Base-by-base conservation (phyloP, 2,329 filamentous ascomycete species). In the Apiospora aurea region DNA sequence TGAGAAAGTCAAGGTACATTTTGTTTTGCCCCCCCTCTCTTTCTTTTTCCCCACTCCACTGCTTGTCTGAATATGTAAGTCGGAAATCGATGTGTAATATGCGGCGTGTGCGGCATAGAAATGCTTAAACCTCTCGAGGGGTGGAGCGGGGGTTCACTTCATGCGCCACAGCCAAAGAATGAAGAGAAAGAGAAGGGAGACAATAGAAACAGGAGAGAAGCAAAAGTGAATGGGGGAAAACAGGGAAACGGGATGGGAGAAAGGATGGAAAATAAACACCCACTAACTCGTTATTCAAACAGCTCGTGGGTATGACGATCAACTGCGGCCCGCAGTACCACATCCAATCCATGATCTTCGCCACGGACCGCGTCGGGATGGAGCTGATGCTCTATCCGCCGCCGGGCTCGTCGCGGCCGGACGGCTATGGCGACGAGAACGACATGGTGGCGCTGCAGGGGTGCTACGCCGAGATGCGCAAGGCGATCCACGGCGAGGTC, bases 321-420 rank as follows among this genome's bases (percentile, higher is more conserved):
- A 83, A 80, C 74, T 83, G 82, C 77, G 71, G 73, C 11, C 81
- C 81, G 7, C 71, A 73, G 10, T 78, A 78, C 57, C 81, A 83
- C 73, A 74, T 83, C 2, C 81, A 83, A 73, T 80, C 81, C 53
- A 82, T 81, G 79, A 78, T 83, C 69, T 80, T 78, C 75, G 81
- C 82, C 13, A 84, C 82, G 10, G 82, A 84, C 76, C 69, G 73
- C 18, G 73, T 79, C n/a, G 83, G 82, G 74, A 82, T 84, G 72
- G 74, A 75, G 11, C 67, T 82, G 38, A 75, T 84, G 1, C 78
- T 84, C 44, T 75, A 82, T 74, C 78, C 78, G 5, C 75, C 76
- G 0, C 71, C 75, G 6, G 76, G 75, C 4, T 44, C 72, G 1
- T 73, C 75, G 41, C 69, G 72, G 8, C 70, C 72, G 18, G 78